phyloP scores from a whole-genome alignment of 2,329 filamentous ascomycete species.

The Penicillium sp. region DNA sequence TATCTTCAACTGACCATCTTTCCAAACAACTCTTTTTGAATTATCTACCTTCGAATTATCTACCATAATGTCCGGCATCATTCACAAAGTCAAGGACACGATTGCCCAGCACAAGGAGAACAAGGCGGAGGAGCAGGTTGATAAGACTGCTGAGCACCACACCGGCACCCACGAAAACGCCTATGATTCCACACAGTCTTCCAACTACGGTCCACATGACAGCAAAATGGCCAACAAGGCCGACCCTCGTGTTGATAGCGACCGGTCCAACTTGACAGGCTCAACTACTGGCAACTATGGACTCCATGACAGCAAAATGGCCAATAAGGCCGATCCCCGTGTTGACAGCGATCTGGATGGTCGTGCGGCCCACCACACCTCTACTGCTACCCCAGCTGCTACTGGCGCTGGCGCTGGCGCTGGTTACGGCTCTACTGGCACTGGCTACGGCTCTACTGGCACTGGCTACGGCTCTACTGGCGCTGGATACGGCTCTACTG shows the following conservation, averaged over 20 bases:
- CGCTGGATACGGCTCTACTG: neutral
- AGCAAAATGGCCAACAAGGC: conserved; percentile 13
- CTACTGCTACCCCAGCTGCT: neutral
- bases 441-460: neutral
- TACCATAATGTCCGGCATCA: conserved; percentile 17
- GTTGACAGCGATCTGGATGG: conserved; percentile 16
- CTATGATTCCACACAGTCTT: conserved; percentile 10
- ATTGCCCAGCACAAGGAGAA: conserved; percentile 14
- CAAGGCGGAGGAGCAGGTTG: conserved; percentile 1
- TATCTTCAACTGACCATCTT: neutral
- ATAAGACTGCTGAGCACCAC: neutral
- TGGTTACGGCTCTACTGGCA: neutral
- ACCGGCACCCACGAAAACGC: conserved; percentile 6
- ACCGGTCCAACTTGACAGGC: conserved; percentile 4
- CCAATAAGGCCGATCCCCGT: conserved; percentile 20
- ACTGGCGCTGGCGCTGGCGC: neutral
- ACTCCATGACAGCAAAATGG: conserved; percentile 16
- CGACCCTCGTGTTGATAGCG: conserved; percentile 19
- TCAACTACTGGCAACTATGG: conserved; percentile 10
- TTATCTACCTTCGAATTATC: too few relatives aligned
- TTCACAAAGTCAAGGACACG: conserved; percentile 22
- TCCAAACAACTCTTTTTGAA: neutral
- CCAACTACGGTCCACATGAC: conserved; percentile 18
- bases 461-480: neutral
- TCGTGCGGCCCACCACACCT: neutral